A percentile compares a stretch with the other conserved stretches of the same genome.
Conservation (phyloP, 345 rosid genomes). For the Corchorus capsularis region DNA sequence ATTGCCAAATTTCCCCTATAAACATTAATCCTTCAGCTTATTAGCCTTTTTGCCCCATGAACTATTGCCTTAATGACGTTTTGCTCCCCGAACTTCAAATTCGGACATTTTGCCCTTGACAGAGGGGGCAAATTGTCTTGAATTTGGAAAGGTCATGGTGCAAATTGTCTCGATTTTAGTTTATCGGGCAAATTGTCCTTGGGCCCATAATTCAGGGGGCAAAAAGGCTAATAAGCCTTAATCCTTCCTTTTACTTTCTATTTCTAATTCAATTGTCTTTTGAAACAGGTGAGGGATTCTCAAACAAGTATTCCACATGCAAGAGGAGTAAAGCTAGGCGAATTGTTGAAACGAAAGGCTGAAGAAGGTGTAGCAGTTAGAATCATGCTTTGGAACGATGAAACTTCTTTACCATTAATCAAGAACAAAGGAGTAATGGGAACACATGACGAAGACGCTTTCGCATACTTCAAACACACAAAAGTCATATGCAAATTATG, state of each 20-base stretch:
- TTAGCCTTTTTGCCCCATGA: too few species aligned
- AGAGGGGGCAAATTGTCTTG: too few species aligned
- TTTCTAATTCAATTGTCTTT: neutral
- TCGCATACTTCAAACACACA: slow-evolving; percentile 66
- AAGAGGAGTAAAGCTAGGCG: slow-evolving; percentile 67
- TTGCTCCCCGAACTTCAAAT: too few species aligned
- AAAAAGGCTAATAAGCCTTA: too few species aligned
- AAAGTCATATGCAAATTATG: slow-evolving; percentile 65
- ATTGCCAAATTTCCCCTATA: neutral
- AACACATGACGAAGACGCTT: slow-evolving; percentile 67
- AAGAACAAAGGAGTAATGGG: slow-evolving; percentile 84
- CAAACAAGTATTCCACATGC: slow-evolving; percentile 67
- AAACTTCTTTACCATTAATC: slow-evolving; percentile 70
- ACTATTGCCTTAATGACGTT: too few species aligned
- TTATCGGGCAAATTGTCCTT: too few species aligned
- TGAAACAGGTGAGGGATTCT: slow-evolving; percentile 55
- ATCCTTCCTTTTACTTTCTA: neutral
- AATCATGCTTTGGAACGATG: slow-evolving; percentile 87
- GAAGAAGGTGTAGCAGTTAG: slow-evolving; percentile 91
- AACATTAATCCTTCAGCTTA: neutral
- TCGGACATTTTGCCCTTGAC: too few species aligned
- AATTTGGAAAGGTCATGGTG: too few species aligned
- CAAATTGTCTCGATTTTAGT: too few species aligned
- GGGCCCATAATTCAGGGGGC: too few species aligned
- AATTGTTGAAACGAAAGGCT: slow-evolving; percentile 67